These are phyloP conservation scores for Boletus mariae DNA, from an alignment of 1,284 basidiomycete genomes.

Conservation along the genomic window DNA sequence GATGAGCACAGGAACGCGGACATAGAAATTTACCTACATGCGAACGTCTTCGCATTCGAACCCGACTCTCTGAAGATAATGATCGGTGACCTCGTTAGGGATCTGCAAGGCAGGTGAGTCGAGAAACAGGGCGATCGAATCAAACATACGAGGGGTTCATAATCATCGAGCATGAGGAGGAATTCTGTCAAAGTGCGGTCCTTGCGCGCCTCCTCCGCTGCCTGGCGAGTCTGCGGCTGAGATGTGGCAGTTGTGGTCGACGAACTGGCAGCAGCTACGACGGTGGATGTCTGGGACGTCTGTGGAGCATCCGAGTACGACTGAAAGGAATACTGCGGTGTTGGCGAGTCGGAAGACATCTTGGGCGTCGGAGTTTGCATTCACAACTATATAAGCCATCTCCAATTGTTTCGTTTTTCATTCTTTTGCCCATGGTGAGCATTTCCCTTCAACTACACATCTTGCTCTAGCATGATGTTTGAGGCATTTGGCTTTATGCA, in stretches of 20 bases:
- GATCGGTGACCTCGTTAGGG: conserved; percentile 97
- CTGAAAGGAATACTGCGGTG: conserved; percentile 24
- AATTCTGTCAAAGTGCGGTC: conserved; percentile 93
- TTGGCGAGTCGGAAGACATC: conserved; percentile 35
- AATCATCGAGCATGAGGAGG: conserved; percentile 93
- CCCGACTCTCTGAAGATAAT: conserved; percentile 93
- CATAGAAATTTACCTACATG: conserved; percentile 52
- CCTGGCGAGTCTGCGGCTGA: conserved; percentile 56
- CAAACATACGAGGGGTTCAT: conserved; percentile 82
- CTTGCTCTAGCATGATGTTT: conserved; percentile 61
- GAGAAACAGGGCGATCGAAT: neutral
- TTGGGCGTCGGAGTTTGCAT: conserved; percentile 27
- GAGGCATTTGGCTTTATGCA: conserved; percentile 90
- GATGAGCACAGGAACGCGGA: conserved; percentile 1
- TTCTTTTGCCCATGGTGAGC: conserved; percentile 13
- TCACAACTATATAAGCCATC: conserved; percentile 23
- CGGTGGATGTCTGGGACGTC: conserved; percentile 17
- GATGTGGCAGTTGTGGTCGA: conserved; percentile 7
- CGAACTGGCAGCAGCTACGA: conserved; percentile 15
- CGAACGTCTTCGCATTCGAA: conserved; percentile 95
- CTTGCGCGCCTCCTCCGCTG: conserved; percentile 81
- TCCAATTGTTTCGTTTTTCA: neutral
- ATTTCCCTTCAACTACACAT: neutral
- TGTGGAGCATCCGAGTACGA: conserved; percentile 21
- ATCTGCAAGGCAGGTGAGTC: conserved; percentile 55